Conservation (phyloP, 495 filamentous ascomycete species). For the Monascus purpureus region DNA sequence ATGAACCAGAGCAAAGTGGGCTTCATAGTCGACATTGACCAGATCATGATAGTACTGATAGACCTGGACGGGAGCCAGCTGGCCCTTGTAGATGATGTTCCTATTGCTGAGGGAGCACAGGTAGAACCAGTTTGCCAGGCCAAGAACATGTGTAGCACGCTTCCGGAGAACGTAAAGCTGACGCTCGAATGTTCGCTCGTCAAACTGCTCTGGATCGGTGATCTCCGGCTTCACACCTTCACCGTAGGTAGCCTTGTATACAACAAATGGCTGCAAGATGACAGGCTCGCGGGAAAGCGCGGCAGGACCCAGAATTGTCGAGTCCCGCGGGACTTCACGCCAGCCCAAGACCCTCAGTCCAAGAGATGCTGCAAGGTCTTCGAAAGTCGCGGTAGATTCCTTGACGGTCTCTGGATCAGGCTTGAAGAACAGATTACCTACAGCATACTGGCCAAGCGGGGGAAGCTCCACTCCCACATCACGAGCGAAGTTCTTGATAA, state of each 20-base stretch:
- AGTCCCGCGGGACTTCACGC: slow-evolving; percentile 91
- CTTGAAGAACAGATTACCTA: slow-evolving; percentile 98
- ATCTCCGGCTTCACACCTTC: slow-evolving; percentile 67
- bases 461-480: slow-evolving; percentile 79
- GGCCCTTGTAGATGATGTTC: slow-evolving; percentile 99
- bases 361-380: slow-evolving; percentile 77
- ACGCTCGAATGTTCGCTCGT: slow-evolving; percentile 76
- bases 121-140: slow-evolving; percentile 98
- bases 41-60: slow-evolving; percentile 98
- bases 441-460: slow-evolving; percentile 85
- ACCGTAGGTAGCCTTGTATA: slow-evolving; percentile 76
- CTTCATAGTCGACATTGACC: slow-evolving; percentile 94
- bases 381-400: slow-evolving; percentile 77
- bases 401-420: slow-evolving; percentile 77
- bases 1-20: slow-evolving; percentile 93
- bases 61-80: slow-evolving; percentile 91
- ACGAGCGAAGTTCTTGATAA: slow-evolving; percentile 92
- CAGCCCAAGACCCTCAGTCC: slow-evolving; percentile 89
- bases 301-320: slow-evolving; percentile 82
- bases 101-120: slow-evolving; percentile 94
- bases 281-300: slow-evolving; percentile 87
- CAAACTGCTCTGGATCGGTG: slow-evolving; percentile 66
- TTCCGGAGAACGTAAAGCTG: slow-evolving; percentile 94
- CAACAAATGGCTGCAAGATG: slow-evolving; percentile 92
- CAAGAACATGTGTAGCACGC: slow-evolving; percentile 85